Evolutionary conservation across 1,284 basidiomycete species (phyloP).

Genomic region (Cryptococcus deneoformans): DNA sequence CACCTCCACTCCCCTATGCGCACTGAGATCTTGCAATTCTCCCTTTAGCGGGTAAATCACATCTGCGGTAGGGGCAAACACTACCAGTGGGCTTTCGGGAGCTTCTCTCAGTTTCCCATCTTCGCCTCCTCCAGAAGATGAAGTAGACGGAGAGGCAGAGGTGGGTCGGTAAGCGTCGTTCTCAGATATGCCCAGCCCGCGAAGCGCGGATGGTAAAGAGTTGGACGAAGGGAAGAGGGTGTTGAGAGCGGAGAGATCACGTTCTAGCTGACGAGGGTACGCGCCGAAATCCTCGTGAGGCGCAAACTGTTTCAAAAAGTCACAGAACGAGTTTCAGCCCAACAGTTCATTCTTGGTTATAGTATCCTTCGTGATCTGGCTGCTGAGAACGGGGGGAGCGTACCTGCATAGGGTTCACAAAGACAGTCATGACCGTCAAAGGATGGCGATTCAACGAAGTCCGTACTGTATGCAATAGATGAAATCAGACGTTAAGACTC

Average conservation of each 20-base stretch:
- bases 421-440: constrained; percentile 88
- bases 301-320: constrained; percentile 64
- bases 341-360: too few species aligned
- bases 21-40: constrained; percentile 69
- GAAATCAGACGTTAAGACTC: not conserved
- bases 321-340: too few species aligned
- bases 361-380: not conserved
- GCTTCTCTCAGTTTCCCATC: not conserved
- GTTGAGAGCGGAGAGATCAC: constrained; percentile 55
- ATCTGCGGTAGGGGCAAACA: constrained; percentile 71
- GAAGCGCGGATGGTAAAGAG: constrained; percentile 35
- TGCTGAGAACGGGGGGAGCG: constrained; percentile 1
- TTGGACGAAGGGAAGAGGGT: constrained; percentile 57
- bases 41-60: constrained; percentile 83
- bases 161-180: constrained; percentile 23
- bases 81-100: constrained; percentile 55
- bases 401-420: constrained; percentile 86
- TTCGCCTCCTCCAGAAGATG: not conserved
- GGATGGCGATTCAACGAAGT: constrained; percentile 75
- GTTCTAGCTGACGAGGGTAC: constrained; percentile 76
- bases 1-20: constrained; percentile 84
- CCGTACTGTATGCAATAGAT: constrained; percentile 44
- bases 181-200: constrained; percentile 38
- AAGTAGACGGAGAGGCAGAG: not conserved
- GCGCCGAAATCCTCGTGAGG: constrained; percentile 88